Conservation (phyloP, 345 rosid species). For the Syzygium jambos region DNA sequence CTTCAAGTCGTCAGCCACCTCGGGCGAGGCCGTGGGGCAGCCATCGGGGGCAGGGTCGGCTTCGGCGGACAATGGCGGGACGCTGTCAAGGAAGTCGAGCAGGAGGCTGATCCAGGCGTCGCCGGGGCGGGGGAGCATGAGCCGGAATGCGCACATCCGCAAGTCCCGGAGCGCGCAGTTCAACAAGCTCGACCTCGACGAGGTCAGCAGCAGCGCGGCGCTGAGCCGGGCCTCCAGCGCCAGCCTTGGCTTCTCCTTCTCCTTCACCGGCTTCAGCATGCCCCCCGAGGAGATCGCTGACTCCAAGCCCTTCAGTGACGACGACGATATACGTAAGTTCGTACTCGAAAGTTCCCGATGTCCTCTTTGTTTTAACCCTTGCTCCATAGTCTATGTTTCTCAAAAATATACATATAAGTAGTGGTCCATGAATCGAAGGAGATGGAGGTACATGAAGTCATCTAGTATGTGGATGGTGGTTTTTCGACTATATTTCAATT, state of each 20-base stretch:
- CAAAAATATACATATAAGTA: background rate
- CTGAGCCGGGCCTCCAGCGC: constrained; percentile 96
- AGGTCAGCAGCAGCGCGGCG: constrained; percentile 77
- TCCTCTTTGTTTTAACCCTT: background rate
- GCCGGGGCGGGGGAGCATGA: constrained; percentile 47
- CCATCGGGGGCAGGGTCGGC: background rate
- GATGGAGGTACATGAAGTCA: background rate
- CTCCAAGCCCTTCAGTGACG: constrained; percentile 84
- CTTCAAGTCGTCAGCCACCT: constrained; percentile 49
- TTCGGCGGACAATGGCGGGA: constrained; percentile 15
- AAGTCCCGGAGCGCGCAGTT: constrained; percentile 86
- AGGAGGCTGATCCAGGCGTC: constrained; percentile 44
- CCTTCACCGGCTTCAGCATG: constrained; percentile 86
- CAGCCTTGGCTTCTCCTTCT: constrained; percentile 80
- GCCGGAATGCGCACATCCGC: constrained; percentile 62
- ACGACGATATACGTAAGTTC: constrained; percentile 71
- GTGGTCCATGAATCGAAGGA: background rate
- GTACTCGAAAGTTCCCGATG: background rate
- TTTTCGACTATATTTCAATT: background rate
- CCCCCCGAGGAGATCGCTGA: constrained; percentile 80
- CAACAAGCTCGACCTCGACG: constrained; percentile 64
- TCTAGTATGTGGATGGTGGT: background rate
- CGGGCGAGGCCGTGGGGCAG: constrained; percentile 5
- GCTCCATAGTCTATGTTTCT: background rate
- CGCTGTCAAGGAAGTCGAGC: constrained; percentile 66